Percentiles rank a stretch among this genome's conserved stretches.
Conservation (phyloP, 805 yeast species). For the Saccharomyces eubayanus region DNA sequence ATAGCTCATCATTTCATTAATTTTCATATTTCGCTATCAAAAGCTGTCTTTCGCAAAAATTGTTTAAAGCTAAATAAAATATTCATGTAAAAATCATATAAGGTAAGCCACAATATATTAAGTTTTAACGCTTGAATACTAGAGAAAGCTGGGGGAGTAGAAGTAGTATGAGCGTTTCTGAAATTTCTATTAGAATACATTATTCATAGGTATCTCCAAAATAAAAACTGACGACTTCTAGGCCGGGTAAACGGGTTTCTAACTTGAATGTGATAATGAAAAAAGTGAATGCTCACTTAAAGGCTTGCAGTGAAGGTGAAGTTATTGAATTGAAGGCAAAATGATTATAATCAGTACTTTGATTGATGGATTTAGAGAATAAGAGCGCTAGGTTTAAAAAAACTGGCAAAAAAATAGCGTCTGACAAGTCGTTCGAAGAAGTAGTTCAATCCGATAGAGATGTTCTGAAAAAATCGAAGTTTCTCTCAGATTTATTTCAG, state of each 20-base stretch:
- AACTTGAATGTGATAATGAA: not conserved
- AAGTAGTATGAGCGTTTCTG: too few relatives aligned
- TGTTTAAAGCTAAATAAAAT: not conserved
- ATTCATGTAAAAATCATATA: not conserved
- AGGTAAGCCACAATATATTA: not conserved
- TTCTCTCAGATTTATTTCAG: conserved; percentile 24
- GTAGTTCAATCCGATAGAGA: conserved; percentile 13
- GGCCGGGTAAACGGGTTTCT: not conserved
- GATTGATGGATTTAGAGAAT: not conserved
- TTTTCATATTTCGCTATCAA: not conserved
- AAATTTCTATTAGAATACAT: not conserved
- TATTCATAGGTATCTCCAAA: too few relatives aligned
- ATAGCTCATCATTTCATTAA: not conserved
- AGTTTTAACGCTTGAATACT: not conserved
- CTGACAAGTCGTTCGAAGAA: conserved; percentile 5
- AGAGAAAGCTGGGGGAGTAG: too few relatives aligned
- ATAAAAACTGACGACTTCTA: not conserved
- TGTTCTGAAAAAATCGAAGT: conserved; percentile 19
- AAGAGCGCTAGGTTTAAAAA: not conserved
- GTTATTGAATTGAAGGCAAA: not conserved
- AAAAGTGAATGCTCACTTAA: not conserved
- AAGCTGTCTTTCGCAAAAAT: not conserved
- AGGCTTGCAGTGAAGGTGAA: not conserved
- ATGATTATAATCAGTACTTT: not conserved
- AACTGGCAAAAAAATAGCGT: not conserved